Base-by-base conservation (phyloP, 1,284 basidiomycete genomes). In the Malassezia sp. region DNA sequence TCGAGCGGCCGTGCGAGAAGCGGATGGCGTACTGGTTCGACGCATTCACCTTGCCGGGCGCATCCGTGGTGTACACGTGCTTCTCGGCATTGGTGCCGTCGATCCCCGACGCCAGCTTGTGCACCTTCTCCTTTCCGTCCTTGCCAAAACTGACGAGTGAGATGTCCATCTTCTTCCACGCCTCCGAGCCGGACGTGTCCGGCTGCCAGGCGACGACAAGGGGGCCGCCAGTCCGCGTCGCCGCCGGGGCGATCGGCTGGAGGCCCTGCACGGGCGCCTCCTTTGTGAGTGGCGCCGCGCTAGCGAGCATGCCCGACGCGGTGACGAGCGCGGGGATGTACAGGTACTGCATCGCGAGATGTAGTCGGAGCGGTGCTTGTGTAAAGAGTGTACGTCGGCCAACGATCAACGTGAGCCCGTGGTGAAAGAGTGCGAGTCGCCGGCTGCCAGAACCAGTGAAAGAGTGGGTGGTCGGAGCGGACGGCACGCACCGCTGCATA, bases 401-500 rank as follows among this genome's bases (percentile, higher is more conserved):
- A 27, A 42, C 48, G 48, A 32, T 50, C 48, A 50, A 50, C 48
- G 48, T 29, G 17, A 33, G 29, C 27, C 32, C 20, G 15, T 33
- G 33, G 38, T 22, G 27, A 20, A n/a, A 17, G 6, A 12, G 15
- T 22, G 17, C 11, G 34, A n/a, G n/a, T n/a, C n/a, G 17, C 14
- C 48, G 48, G 48, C 41, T 50, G 26, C 48, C 48, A 50, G 48
- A 50, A 50, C 48, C 48, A 42, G 31, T 8, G 24, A 15, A n/a
- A 17, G 27, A 11, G 26, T 24, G 43, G 21, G 31, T 17, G 9
- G 31, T 10, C 30, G 40, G 31, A 26, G 20, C 18, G 33, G 40
- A 23, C 26, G 20, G 40, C 5, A 42, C n/a, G 15, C 20, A 24
- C 27, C 11, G n/a, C 34, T 23, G 5, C 9, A 27, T 43, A 43